Evolutionary conservation across 2,329 filamentous ascomycete species (phyloP).

Genomic region (Botryotinia calthae): DNA sequence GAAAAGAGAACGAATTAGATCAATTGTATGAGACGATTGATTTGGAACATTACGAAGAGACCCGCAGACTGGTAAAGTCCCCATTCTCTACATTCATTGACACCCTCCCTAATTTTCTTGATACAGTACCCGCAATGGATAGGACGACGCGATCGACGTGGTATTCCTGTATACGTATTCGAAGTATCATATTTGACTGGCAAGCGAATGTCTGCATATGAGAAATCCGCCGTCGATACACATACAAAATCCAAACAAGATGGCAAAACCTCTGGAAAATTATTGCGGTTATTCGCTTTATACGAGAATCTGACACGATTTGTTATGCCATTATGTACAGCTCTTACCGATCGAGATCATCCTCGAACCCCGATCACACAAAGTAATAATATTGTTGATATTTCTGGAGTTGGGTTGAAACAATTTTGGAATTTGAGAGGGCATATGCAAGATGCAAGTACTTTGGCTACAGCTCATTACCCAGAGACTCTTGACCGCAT

Average conservation of each 20-base stretch:
- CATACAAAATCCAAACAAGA: constrained; percentile 62
- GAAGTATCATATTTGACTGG: constrained; percentile 80
- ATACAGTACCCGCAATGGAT: constrained; percentile 89
- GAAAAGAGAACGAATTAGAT: constrained; percentile 73
- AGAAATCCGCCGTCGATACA: constrained; percentile 56
- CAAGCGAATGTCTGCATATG: constrained; percentile 78
- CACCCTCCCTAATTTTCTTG: constrained; percentile 22
- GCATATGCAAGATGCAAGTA: constrained; percentile 91
- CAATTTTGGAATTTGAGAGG: constrained; percentile 94
- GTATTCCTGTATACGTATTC: constrained; percentile 89
- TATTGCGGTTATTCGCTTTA: constrained; percentile 83
- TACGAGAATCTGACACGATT: constrained; percentile 93
- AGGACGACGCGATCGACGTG: constrained; percentile 82
- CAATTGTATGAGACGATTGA: constrained; percentile 85
- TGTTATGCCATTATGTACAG: constrained; percentile 78
- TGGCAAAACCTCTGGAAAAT: constrained; percentile 67
- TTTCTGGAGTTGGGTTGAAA: constrained; percentile 80
- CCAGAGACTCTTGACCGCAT: constrained; percentile 88
- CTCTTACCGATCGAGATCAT: constrained; percentile 67
- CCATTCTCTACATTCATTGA: constrained; percentile 24
- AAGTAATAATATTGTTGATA: constrained; percentile 93
- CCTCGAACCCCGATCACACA: constrained; percentile 84
- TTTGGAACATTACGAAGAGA: constrained; percentile 77
- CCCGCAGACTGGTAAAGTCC: constrained; percentile 64
- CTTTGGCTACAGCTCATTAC: constrained; percentile 88